Evolutionary conservation across 345 rosid genomes (phyloP), one percentile per base, ranked within the genome.

Genomic region (Syzygium aromaticum): DNA sequence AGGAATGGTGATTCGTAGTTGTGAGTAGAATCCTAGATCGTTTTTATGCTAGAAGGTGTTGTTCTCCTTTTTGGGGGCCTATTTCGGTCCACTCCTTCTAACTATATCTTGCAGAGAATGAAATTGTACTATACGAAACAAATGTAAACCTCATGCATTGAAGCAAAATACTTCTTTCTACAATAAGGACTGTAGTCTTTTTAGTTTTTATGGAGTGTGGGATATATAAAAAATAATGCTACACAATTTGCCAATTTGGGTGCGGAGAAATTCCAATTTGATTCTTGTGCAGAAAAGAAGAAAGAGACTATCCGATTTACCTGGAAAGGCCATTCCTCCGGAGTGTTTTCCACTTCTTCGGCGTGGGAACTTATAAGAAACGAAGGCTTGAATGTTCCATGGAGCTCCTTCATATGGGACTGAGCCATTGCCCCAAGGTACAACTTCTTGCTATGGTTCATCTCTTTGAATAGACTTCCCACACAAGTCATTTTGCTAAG

Each of bases 231-330:
- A 30, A 67, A 17, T 33, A 33, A 46, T 0, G 78, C 0, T 2
- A 33, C 46, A 33, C 13, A 67, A 33, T 67, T 43, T 5, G 46
- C 46, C 46, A 43, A 43, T 5, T 33, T 30, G 46, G 46, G 46
- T 0, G 0, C 17, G 46, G 43, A 67, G 7, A 0, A 23, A 15
- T 67, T 67, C 1, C 3, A 67, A 17, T 67, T 17, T 67, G 46
- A 3, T 30, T 8, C 3, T 4, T 17, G 78, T 67, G 43, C 15
- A 8, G 49, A 46, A 17, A 73, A 19, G 25, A 33, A 33, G 49
- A 4, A 17, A 73, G 0, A 73, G 49, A 0, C 14, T 11, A 3
- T n/a, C n/a, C n/a, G n/a, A n/a, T n/a, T n/a, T n/a, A n/a, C n/a
- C n/a, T n/a, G n/a, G n/a, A n/a, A n/a, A n/a, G n/a, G n/a, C n/a